These are phyloP conservation scores for Schoenoplectus triqueter DNA, from an alignment of 202 grass and related monocot species.

Conservation along the genomic window DNA sequence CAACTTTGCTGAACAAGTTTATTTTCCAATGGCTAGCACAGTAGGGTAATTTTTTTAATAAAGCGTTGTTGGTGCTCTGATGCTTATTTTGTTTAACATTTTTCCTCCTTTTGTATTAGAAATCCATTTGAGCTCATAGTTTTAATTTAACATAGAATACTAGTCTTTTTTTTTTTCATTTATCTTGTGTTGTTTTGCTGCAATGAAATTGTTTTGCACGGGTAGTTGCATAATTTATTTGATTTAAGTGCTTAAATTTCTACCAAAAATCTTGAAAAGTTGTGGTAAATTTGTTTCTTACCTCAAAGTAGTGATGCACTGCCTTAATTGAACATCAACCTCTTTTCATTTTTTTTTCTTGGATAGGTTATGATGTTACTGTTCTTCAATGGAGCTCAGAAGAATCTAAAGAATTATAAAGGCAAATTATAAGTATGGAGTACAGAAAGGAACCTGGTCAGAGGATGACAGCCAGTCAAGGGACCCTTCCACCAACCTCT, in stretches of 20 bases:
- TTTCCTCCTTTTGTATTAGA: background rate
- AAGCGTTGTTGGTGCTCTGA: background rate
- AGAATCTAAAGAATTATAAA: constrained; percentile 16
- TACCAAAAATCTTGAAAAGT: background rate
- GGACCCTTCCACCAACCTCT: background rate
- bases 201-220: constrained; percentile 6
- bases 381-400: constrained; percentile 4
- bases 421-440: constrained; percentile 32
- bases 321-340: constrained; percentile 17
- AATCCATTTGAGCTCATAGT: background rate
- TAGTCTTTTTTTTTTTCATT: background rate
- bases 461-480: constrained; percentile 18
- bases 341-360: constrained; percentile 15
- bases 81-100: constrained; percentile 24
- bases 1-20: constrained; percentile 1
- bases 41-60: constrained; percentile 8
- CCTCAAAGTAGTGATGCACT: no score
- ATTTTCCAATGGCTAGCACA: background rate
- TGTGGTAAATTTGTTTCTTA: background rate
- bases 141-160: background rate
- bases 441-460: constrained; percentile 40
- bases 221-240: background rate
- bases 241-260: background rate
- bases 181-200: constrained; percentile 7
- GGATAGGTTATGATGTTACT: constrained; percentile 13